phyloP scores from a whole-genome alignment of 2,329 filamentous ascomycete genomes.

The Fusarium sp. region DNA sequence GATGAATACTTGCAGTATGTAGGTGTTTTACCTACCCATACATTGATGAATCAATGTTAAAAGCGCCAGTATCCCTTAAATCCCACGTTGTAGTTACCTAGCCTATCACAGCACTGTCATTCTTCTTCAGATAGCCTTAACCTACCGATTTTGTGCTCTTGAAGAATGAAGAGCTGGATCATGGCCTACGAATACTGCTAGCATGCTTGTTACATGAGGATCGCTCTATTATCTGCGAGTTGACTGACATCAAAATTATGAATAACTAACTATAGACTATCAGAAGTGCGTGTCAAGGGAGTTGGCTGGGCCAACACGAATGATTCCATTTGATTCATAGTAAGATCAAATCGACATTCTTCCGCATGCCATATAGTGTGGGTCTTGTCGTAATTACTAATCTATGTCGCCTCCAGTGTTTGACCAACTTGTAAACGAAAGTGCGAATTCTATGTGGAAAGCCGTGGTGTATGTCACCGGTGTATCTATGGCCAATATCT shows the following conservation, averaged over 20 bases:
- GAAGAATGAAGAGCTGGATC: background rate
- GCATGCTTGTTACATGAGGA: background rate
- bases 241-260: background rate
- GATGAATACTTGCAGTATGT: background rate
- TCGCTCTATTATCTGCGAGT: background rate
- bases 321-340: background rate
- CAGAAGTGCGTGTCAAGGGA: background rate
- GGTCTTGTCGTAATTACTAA: background rate
- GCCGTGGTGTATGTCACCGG: fast-evolving
- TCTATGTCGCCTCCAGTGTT: background rate
- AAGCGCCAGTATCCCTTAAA: background rate
- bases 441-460: too few relatives aligned
- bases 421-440: background rate
- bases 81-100: background rate
- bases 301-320: background rate
- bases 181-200: background rate
- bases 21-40: background rate
- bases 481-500: background rate
- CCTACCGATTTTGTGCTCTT: background rate
- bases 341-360: background rate
- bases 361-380: too few relatives aligned
- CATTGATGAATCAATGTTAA: background rate
- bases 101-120: background rate
- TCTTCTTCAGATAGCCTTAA: background rate
- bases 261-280: background rate